Base-by-base conservation (phyloP, 139 green algal species). In the Picochlorum sp. region DNA sequence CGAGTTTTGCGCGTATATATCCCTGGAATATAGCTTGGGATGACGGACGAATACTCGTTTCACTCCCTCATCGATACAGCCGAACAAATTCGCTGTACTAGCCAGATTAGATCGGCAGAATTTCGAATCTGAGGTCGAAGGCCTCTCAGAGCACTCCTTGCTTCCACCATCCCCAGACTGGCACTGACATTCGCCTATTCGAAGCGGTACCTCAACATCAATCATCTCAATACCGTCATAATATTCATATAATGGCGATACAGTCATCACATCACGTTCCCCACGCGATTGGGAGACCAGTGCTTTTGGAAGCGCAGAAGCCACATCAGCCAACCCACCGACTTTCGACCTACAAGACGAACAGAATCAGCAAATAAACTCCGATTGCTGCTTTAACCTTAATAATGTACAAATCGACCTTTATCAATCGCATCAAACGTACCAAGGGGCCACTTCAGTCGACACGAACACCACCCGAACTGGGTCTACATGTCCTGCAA, bases 21-120 rank as follows among this genome's bases (percentile, higher is more conserved):
- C 47, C 13, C 8, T n/a, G n/a, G n/a, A n/a, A 44, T 40, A 35
- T 47, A 80, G 88, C 1, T 88, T 28, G 0, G 79, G 79, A 56
- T 95, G 87, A 59, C 88, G 75, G 2, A 95, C 81, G 73, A 95
- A 93, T 12, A 92, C 79, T 9, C 76, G 70, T 28, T 82, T 50
- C 26, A 93, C 85, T 20, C 84, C 82, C 5, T 64, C 56, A 10
- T 66, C 40, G 9, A 50, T 41, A 33, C 53, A 71, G 4, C 44
- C 28, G 58, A 72, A 81, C 18, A 82, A 67, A 7, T 67, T 32
- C 22, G 47, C 45, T 59, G 2, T 26, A 20, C n/a, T n/a, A n/a
- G n/a, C n/a, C n/a, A n/a, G n/a, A n/a, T n/a, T n/a, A n/a, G n/a
- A n/a, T n/a, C n/a, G n/a, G n/a, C n/a, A n/a, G n/a, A n/a, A n/a